These are phyloP conservation scores for Bromus sterilis DNA, from an alignment of 176 grass and related monocot species.

Conservation along the genomic window DNA sequence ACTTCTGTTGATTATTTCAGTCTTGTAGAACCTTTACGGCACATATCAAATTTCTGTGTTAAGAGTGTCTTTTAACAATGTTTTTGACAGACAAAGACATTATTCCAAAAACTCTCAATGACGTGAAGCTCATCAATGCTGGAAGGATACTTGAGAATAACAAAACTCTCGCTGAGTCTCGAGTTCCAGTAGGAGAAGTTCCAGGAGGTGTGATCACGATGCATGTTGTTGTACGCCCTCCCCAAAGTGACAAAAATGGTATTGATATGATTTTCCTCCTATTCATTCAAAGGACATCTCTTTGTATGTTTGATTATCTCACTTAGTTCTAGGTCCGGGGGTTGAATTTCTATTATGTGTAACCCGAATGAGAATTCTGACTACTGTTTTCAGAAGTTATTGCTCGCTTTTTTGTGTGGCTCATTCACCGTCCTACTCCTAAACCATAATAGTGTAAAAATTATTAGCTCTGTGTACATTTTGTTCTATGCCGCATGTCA, in stretches of 20 bases:
- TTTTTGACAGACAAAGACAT: conserved; percentile 57
- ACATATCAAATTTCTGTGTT: background rate
- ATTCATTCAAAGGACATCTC: background rate
- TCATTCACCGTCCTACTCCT: background rate
- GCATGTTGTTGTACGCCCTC: conserved; percentile 83
- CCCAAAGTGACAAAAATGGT: conserved; percentile 61
- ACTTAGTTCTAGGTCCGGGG: background rate
- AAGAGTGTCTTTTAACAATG: background rate
- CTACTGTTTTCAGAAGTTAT: background rate
- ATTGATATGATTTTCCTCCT: conserved; percentile 21
- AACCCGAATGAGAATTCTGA: background rate
- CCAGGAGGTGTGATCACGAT: conserved; percentile 75
- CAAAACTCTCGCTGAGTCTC: conserved; percentile 65
- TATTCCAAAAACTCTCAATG: conserved; percentile 65
- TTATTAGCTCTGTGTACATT: background rate
- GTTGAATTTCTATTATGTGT: background rate
- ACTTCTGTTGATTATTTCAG: background rate
- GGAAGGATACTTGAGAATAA: conserved; percentile 85
- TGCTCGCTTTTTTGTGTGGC: background rate
- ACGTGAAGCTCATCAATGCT: conserved; percentile 83
- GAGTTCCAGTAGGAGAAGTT: conserved; percentile 64
- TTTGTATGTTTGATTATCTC: conserved; percentile 9
- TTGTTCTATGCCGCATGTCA: background rate
- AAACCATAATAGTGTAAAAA: background rate
- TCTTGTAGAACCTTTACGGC: conserved; percentile 10